phyloP scores from a whole-genome alignment of 1,284 basidiomycete genomes.

The Pyrrhoderma noxium region DNA sequence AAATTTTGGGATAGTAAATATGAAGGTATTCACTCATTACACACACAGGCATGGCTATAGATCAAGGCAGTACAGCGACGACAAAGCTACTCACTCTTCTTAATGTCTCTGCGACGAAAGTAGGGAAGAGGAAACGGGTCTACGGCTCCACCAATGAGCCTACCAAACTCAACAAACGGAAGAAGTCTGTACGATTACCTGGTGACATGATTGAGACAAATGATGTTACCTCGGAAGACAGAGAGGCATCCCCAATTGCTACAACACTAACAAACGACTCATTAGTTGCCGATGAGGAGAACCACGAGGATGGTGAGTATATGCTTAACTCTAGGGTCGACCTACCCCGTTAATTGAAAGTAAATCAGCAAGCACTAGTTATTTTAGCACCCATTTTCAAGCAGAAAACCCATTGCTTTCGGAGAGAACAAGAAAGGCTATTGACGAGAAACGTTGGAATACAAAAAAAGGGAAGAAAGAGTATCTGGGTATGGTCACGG shows the following conservation, averaged over 20 bases:
- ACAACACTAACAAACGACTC: slow-evolving; percentile 5
- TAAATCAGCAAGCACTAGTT: slow-evolving; percentile 28
- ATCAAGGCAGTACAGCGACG: slow-evolving; percentile 53
- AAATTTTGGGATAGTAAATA: not conserved
- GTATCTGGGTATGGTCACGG: slow-evolving; percentile 47
- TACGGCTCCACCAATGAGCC: slow-evolving; percentile 30
- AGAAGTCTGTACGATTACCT: slow-evolving; percentile 30
- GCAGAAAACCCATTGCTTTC: slow-evolving; percentile 40
- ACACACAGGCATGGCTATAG: slow-evolving; percentile 26
- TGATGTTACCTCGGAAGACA: not conserved
- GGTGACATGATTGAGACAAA: slow-evolving; percentile 19
- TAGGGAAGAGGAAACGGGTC: slow-evolving; percentile 49
- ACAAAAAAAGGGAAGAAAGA: slow-evolving; percentile 35
- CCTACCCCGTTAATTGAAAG: slow-evolving; percentile 24
- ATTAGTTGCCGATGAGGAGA: slow-evolving; percentile 20
- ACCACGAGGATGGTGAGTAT: slow-evolving; percentile 13
- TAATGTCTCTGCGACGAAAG: slow-evolving; percentile 81
- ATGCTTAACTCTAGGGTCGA: slow-evolving; percentile 21
- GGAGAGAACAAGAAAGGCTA: slow-evolving; percentile 38
- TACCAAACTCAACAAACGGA: slow-evolving; percentile 63
- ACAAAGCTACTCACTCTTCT: slow-evolving; percentile 86
- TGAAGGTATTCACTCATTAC: not conserved
- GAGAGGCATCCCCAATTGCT: slow-evolving; percentile 1
- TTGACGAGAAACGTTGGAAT: slow-evolving; percentile 47
- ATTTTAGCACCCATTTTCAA: slow-evolving; percentile 66